These are phyloP conservation scores for Corylus heterophylla DNA, from an alignment of 306 rosid species.

Conservation along the genomic window DNA sequence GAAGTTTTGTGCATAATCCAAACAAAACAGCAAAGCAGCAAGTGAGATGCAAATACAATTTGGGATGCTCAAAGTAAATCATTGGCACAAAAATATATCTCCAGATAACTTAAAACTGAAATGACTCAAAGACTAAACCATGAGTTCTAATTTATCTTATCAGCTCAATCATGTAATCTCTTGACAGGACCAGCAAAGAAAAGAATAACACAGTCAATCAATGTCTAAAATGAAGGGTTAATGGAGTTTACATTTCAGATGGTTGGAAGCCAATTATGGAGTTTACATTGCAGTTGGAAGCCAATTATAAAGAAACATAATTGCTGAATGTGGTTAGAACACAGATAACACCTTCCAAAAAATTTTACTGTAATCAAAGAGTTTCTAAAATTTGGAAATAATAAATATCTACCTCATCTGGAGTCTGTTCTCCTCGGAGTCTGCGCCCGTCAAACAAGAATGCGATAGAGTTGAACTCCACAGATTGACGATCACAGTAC, in stretches of 20 bases:
- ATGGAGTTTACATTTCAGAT: neutral
- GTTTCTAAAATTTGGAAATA: neutral
- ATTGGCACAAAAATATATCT: neutral
- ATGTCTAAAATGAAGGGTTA: neutral
- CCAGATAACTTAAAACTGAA: neutral
- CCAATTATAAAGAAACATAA: neutral
- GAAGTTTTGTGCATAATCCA: neutral
- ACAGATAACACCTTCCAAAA: neutral
- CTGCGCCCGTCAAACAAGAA: conserved; percentile 72
- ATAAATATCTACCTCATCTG: conserved; percentile 49
- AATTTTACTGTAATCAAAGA: neutral
- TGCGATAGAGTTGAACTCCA: conserved; percentile 59
- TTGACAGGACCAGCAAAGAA: neutral
- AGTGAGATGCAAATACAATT: neutral
- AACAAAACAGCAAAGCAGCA: conserved; percentile 4
- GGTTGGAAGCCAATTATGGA: neutral
- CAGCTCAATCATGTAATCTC: neutral
- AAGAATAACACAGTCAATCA: neutral
- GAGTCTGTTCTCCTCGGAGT: conserved; percentile 63
- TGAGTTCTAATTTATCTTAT: neutral
- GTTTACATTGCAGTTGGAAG: neutral
- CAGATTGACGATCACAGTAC: conserved; percentile 59
- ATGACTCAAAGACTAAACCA: neutral
- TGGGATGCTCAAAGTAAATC: neutral
- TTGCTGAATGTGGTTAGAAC: neutral